Conservation (phyloP, 129 eudicot species). For the Arctium minus region DNA sequence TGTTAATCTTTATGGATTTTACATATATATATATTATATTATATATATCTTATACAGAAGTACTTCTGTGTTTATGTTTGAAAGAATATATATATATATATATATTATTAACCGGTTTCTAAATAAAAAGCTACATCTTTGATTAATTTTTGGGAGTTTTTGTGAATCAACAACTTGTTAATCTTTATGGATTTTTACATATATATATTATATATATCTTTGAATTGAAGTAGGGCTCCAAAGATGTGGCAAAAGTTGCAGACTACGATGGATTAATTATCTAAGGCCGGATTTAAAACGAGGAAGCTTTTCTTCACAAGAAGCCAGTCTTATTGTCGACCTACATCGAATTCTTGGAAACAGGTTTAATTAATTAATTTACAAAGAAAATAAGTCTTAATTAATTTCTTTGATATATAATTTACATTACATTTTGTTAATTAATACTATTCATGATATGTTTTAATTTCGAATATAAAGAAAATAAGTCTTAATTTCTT, state of each 20-base stretch:
- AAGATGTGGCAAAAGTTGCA: slow-evolving; percentile 90
- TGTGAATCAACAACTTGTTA: background rate
- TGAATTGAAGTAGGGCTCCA: slow-evolving; percentile 51
- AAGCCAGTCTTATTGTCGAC: slow-evolving; percentile 69
- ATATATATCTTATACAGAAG: background rate
- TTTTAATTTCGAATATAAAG: background rate
- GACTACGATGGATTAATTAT: slow-evolving; percentile 83
- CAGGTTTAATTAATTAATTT: slow-evolving; percentile 27
- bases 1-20: too few relatives aligned
- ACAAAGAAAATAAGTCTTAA: background rate
- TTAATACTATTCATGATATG: too few relatives aligned
- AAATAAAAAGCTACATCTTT: background rate
- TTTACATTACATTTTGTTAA: too few relatives aligned
- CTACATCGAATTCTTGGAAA: slow-evolving; percentile 78
- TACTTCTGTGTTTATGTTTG: slow-evolving; percentile 2
- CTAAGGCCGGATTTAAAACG: slow-evolving; percentile 80
- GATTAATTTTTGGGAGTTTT: background rate
- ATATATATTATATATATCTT: background rate
- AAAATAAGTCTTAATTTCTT: background rate
- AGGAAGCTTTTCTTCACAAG: slow-evolving; percentile 68
- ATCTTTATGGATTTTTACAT: background rate
- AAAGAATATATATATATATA: background rate
- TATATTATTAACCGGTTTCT: background rate
- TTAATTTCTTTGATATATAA: background rate
- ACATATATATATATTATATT: too few relatives aligned